Percentiles rank a stretch among this genome's conserved stretches.
Conservation (phyloP, 2,329 filamentous ascomycete genomes). For the Elsinoe arachidis region DNA sequence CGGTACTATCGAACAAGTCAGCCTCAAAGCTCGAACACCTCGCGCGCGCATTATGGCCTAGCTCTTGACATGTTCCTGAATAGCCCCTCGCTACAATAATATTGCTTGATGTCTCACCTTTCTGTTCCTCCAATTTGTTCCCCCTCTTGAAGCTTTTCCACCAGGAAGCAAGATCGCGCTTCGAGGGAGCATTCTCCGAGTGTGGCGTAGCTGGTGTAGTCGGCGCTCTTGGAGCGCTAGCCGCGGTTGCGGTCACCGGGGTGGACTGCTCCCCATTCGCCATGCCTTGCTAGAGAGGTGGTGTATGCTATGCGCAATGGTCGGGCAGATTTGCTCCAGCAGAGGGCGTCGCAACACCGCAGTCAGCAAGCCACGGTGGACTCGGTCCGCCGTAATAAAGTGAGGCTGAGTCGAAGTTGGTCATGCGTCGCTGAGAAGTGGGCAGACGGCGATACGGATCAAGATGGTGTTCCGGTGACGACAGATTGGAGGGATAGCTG, state of each 20-base stretch:
- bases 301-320: background rate
- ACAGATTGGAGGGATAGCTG: background rate
- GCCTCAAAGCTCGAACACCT: background rate
- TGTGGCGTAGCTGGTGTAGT: conserved; percentile 30
- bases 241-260: conserved; percentile 11
- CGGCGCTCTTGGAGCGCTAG: conserved; percentile 18
- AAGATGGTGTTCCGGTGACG: background rate
- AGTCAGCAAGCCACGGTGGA: conserved; percentile 7
- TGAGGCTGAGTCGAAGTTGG: conserved; percentile 11
- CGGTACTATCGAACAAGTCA: conserved; percentile 23
- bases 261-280: conserved; percentile 26
- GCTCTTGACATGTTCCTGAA: background rate
- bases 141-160: conserved; percentile 88
- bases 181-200: conserved; percentile 65
- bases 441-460: background rate
- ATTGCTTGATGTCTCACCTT: conserved; percentile 40
- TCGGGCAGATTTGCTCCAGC: background rate
- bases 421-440: conserved; percentile 8
- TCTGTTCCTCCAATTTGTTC: conserved; percentile 54
- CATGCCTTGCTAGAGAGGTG: conserved; percentile 22
- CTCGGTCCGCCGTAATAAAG: conserved; percentile 6
- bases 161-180: conserved; percentile 87
- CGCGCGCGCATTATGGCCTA: background rate
- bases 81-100: background rate
- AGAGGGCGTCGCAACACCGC: background rate